These are phyloP conservation scores for Candida parachauliodes DNA, from an alignment of 805 yeast genomes.

Conservation along the genomic window DNA sequence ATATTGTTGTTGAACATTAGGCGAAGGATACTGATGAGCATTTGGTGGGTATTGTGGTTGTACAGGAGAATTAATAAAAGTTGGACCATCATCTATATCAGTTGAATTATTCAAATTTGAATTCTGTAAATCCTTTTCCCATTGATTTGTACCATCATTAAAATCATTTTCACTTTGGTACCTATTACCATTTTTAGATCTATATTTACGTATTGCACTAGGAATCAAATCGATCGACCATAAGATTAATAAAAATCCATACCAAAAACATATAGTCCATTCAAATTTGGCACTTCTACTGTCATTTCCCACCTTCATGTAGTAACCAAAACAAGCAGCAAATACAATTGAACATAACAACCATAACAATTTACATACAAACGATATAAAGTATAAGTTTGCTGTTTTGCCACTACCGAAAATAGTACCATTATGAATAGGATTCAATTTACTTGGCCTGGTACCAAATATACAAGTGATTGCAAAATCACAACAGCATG, in stretches of 20 bases:
- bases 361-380: conserved; percentile 61
- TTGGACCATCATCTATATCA: conserved; percentile 5
- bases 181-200: conserved; percentile 2
- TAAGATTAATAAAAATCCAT: conserved; percentile 62
- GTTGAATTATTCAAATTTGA: not conserved
- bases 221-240: conserved; percentile 71
- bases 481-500: conserved; percentile 35
- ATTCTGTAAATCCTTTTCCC: conserved; percentile 8
- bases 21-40: too few relatives aligned
- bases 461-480: conserved; percentile 38
- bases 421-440: conserved; percentile 36
- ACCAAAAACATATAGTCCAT: conserved; percentile 86
- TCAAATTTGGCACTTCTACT: conserved; percentile 66
- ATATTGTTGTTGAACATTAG: not conserved
- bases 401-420: conserved; percentile 37
- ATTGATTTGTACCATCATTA: conserved; percentile 2
- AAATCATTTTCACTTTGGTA: not conserved
- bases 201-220: conserved; percentile 42
- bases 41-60: not conserved
- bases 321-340: conserved; percentile 65
- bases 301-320: conserved; percentile 28
- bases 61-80: conserved; percentile 4
- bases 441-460: conserved; percentile 32
- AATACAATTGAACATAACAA: conserved; percentile 57
- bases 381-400: conserved; percentile 45